Conservation (phyloP, 2,329 filamentous ascomycete species). For the Colletotrichum australisinense region DNA sequence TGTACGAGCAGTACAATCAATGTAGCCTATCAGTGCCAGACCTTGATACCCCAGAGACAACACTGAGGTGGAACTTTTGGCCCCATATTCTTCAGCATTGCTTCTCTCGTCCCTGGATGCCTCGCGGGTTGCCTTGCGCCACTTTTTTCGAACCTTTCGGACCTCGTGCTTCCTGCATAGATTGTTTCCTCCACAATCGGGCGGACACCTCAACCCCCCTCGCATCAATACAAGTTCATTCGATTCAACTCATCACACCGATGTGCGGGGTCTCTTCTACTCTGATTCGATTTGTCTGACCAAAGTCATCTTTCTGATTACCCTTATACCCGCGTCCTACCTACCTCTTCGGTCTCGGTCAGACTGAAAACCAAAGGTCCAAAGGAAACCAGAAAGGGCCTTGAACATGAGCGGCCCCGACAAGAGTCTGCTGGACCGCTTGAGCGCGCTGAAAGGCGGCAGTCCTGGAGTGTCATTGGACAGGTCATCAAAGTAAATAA, state of each 20-base stretch:
- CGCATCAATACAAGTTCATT: not conserved
- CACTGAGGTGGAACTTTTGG: not conserved
- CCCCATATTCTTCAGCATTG: not conserved
- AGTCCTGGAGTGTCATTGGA: constrained; percentile 38
- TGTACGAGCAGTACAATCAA: no score
- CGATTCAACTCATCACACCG: not conserved
- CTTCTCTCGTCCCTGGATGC: constrained; percentile 12
- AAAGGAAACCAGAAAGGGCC: not conserved
- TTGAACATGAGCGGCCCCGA: constrained; percentile 43
- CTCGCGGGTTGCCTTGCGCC: constrained; percentile 25
- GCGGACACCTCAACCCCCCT: not conserved
- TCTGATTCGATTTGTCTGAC: not conserved
- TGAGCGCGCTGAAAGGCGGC: constrained; percentile 63
- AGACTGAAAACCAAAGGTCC: not conserved
- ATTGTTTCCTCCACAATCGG: not conserved
- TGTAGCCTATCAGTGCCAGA: no score
- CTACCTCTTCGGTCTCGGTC: not conserved
- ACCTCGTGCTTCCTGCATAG: not conserved
- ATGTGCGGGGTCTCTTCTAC: not conserved
- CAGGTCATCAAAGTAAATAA: constrained; percentile 53
- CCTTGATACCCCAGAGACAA: not conserved
- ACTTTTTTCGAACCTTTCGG: not conserved
- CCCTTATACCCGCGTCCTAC: not conserved
- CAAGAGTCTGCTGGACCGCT: constrained; percentile 61
- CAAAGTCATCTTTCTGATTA: not conserved